These are phyloP conservation scores for Lactifluus volemus DNA, from an alignment of 768 basidiomycete species.

Conservation along the genomic window DNA sequence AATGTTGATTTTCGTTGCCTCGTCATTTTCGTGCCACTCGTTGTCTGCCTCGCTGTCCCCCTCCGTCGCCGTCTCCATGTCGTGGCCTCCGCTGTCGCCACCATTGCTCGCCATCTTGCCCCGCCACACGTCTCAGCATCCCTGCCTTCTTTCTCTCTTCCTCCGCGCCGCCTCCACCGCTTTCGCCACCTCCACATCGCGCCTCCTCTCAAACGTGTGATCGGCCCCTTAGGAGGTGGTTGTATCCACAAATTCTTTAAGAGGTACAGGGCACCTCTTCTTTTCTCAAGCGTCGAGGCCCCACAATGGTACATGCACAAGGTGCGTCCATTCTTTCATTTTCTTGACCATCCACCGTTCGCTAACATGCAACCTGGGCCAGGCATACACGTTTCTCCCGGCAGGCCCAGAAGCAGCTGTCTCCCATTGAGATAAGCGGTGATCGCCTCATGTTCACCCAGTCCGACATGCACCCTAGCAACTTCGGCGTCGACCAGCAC, in stretches of 20 bases:
- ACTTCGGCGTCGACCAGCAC: conserved; percentile 25
- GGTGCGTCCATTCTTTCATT: background rate
- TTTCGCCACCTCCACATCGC: too few relatives aligned
- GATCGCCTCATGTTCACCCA: conserved; percentile 26
- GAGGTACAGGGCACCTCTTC: background rate
- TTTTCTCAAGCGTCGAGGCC: background rate
- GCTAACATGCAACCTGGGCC: background rate
- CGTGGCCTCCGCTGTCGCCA: too few relatives aligned
- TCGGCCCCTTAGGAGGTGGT: background rate
- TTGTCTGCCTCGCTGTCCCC: too few relatives aligned
- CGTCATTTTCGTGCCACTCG: too few relatives aligned
- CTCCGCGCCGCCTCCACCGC: too few relatives aligned
- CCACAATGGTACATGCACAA: background rate
- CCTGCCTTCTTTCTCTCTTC: too few relatives aligned
- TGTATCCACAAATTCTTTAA: background rate
- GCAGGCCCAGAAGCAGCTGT: background rate
- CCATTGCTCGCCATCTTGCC: too few relatives aligned
- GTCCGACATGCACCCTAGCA: conserved; percentile 25
- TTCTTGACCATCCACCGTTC: background rate
- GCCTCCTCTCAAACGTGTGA: background rate
- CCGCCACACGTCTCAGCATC: too few relatives aligned
- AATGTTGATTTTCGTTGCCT: too few relatives aligned
- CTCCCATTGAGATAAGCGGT: conserved; percentile 5
- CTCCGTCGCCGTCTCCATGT: too few relatives aligned
- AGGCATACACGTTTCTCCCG: background rate